Percentiles rank a stretch among this genome's conserved stretches.
Conservation (phyloP, 2,329 filamentous ascomycete genomes). For the Scytalidium lignicola region DNA sequence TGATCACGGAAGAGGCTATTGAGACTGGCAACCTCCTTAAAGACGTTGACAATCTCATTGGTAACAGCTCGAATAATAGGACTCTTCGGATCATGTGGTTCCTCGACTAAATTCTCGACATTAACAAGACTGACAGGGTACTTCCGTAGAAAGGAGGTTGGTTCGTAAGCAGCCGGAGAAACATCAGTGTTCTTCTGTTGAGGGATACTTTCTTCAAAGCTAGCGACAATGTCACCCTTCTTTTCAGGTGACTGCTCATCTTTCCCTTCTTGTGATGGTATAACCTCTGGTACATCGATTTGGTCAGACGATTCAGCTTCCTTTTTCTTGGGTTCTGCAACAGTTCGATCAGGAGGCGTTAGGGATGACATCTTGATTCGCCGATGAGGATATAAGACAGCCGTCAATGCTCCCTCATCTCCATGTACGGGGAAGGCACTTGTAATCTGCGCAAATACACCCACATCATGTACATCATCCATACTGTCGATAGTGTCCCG, state of each 20-base stretch:
- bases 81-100: conserved; percentile 85
- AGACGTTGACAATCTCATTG: conserved; percentile 97
- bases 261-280: conserved; percentile 48
- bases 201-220: conserved; percentile 80
- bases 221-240: conserved; percentile 91
- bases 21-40: conserved; percentile 91
- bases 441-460: conserved; percentile 96
- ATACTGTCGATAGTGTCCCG: conserved; percentile 87
- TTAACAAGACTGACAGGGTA: conserved; percentile 92
- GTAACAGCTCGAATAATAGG: conserved; percentile 86
- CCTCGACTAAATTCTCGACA: conserved; percentile 86
- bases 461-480: conserved; percentile 90
- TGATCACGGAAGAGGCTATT: conserved; percentile 96
- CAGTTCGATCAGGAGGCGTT: conserved; percentile 53
- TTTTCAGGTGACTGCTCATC: conserved; percentile 57
- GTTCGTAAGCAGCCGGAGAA: conserved; percentile 62
- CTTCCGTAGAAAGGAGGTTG: conserved; percentile 84
- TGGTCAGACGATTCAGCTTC: conserved; percentile 37
- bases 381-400: conserved; percentile 92
- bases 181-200: conserved; percentile 50
- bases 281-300: conserved; percentile 52
- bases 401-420: conserved; percentile 79
- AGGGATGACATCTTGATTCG: conserved; percentile 86
- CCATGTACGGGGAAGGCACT: conserved; percentile 89
- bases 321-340: conserved; percentile 44